Evolutionary conservation across 495 filamentous ascomycete species (phyloP).

Genomic region (Penicillium lividum): DNA sequence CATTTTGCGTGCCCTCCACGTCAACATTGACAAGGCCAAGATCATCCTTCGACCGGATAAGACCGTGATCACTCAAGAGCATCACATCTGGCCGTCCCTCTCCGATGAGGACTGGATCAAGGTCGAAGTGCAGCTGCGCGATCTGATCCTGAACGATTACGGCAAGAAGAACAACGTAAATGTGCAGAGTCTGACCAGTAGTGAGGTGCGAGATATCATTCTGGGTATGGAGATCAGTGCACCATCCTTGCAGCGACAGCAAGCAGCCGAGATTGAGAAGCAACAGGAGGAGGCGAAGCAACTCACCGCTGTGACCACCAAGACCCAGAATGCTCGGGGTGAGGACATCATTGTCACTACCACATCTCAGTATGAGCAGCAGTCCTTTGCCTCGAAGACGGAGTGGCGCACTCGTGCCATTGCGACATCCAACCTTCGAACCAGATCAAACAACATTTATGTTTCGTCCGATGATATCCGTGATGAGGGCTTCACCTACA

Average conservation of each 20-base stretch:
- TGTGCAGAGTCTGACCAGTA: conserved; percentile 91
- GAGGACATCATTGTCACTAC: conserved; percentile 99
- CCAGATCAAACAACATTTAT: conserved; percentile 96
- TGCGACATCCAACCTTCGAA: conserved; percentile 93
- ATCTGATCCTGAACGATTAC: conserved; percentile 97
- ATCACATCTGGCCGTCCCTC: conserved; percentile 97
- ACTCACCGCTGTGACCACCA: conserved; percentile 95
- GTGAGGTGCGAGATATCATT: conserved; percentile 98
- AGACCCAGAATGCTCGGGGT: conserved; percentile 96
- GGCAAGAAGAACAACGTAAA: conserved; percentile 99
- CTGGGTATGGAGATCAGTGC: conserved; percentile 99
- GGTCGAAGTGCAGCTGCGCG: conserved; percentile 93
- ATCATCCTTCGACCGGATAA: conserved; percentile 96
- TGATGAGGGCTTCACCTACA: conserved; percentile 83
- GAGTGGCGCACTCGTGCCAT: conserved; percentile 98
- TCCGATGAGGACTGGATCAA: conserved; percentile 99
- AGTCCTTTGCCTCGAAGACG: conserved; percentile 96
- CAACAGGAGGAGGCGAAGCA: conserved; percentile 96
- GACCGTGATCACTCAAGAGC: conserved; percentile 96
- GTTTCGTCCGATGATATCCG: conserved; percentile 91
- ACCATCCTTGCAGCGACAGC: conserved; percentile 96
- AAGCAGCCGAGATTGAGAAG: conserved; percentile 98
- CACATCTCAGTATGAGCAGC: conserved; percentile 94
- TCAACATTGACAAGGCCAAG: conserved; percentile 98
- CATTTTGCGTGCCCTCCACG: conserved; percentile 93